Conservation (phyloP, 257 asterid genomes). For the Vinca minor region DNA sequence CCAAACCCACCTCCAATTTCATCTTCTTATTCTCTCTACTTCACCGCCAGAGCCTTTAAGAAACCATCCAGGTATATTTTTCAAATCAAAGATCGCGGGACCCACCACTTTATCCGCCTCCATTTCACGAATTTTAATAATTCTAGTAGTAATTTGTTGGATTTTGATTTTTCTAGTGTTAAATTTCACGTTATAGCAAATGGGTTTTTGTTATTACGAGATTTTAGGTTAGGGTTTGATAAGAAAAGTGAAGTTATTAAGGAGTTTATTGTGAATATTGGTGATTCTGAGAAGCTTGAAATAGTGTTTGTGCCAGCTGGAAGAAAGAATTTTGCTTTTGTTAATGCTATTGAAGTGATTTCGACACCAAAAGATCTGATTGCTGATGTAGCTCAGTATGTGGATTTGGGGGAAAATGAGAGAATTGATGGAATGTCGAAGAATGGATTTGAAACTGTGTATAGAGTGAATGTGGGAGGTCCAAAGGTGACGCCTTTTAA, state of each 20-base stretch:
- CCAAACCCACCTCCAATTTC: conserved; percentile 17
- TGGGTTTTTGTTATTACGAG: conserved; percentile 49
- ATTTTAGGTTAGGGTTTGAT: no score
- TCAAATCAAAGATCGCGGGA: conserved; percentile 41
- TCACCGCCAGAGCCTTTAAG: conserved; percentile 61
- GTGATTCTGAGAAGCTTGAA: conserved; percentile 37
- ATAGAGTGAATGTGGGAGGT: conserved; percentile 86
- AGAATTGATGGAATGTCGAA: conserved; percentile 45
- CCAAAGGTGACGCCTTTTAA: conserved; percentile 84
- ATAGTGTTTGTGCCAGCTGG: conserved; percentile 45
- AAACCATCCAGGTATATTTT: conserved; percentile 55
- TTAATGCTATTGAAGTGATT: conserved; percentile 78
- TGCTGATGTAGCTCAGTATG: conserved; percentile 53
- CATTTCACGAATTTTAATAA: conserved; percentile 51
- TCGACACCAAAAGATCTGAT: conserved; percentile 76
- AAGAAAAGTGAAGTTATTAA: conserved; percentile 31
- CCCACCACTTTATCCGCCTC: conserved; percentile 65
- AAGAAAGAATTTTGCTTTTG: conserved; percentile 48
- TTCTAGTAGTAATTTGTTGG: no score
- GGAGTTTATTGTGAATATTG: conserved; percentile 60
- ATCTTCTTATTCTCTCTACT: conserved; percentile 46
- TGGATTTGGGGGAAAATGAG: conserved; percentile 39
- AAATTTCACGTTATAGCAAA: conserved; percentile 78
- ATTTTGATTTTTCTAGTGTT: conserved; percentile 23
- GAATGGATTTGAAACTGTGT: conserved; percentile 66